Percentiles rank a stretch among this genome's conserved stretches.
phyloP scores from a whole-genome alignment of 345 rosid species.

The Eucalyptus sp. region DNA sequence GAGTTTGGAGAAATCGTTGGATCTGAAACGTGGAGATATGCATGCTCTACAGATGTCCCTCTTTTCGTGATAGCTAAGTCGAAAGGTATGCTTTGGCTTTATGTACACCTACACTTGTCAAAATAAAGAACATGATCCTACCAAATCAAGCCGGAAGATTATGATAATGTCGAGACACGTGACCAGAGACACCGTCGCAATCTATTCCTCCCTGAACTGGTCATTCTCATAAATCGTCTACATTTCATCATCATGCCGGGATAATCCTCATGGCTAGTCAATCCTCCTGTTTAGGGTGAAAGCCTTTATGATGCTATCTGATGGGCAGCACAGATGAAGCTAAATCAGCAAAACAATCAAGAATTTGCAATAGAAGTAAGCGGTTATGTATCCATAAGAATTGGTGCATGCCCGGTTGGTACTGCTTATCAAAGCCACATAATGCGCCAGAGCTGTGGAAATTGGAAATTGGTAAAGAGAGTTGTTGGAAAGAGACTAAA shows the following conservation, averaged over 20 bases:
- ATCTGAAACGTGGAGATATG: not conserved
- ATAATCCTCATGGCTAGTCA: not conserved
- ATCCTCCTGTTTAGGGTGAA: not conserved
- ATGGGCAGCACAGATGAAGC: not conserved
- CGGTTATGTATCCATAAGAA: not conserved
- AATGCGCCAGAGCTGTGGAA: conserved; percentile 49
- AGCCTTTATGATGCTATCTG: conserved; percentile 35
- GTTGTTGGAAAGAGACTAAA: conserved; percentile 41
- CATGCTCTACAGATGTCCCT: not conserved
- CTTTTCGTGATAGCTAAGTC: not conserved
- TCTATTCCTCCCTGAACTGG: not conserved
- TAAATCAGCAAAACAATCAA: not conserved
- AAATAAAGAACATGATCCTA: not conserved
- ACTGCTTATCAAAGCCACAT: conserved; percentile 34
- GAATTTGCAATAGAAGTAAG: not conserved
- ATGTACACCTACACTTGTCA: not conserved
- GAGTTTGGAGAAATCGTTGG: not conserved
- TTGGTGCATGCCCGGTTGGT: conserved; percentile 37
- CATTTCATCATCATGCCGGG: not conserved
- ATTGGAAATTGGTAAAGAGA: not conserved
- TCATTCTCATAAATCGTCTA: not conserved
- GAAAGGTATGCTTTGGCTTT: not conserved
- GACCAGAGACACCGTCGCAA: not conserved
- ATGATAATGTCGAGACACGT: not conserved
- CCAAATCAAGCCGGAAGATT: not conserved